Percentiles rank a stretch among this genome's conserved stretches.
Evolutionary conservation across 306 rosid genomes (phyloP).

Genomic region (Vicia villosa): DNA sequence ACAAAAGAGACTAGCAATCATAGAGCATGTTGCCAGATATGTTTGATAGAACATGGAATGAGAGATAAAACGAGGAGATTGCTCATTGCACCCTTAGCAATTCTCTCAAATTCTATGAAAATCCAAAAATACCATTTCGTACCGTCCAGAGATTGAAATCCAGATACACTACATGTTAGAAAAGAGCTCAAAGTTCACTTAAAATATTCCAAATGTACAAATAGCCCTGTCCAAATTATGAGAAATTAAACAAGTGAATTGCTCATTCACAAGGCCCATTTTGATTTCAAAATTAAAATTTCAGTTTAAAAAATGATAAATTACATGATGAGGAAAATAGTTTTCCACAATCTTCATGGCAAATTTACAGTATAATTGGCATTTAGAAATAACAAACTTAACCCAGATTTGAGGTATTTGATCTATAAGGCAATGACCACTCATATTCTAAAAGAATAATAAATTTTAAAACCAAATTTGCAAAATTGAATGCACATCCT

Average conservation of each 20-base stretch:
- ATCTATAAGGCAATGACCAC: conserved; percentile 13
- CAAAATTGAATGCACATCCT: conserved; percentile 42
- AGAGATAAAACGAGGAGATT: not conserved
- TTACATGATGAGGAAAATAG: conserved; percentile 21
- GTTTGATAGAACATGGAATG: conserved; percentile 1
- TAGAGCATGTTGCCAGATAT: not conserved
- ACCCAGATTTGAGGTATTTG: conserved; percentile 15
- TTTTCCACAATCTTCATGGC: conserved; percentile 16
- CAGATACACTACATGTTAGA: no score
- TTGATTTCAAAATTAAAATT: conserved; percentile 29
- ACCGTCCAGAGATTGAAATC: no score
- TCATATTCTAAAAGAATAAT: conserved; percentile 23
- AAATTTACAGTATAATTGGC: conserved; percentile 41
- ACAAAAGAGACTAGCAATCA: not conserved
- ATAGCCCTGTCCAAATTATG: no score
- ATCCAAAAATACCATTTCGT: no score
- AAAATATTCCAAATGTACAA: no score
- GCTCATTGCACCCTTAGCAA: no score
- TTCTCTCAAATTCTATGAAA: no score
- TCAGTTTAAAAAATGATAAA: conserved; percentile 22
- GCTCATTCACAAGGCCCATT: not conserved
- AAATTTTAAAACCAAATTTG: conserved; percentile 35
- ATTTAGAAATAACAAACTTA: conserved; percentile 14
- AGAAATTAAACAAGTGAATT: no score
- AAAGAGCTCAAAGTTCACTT: no score